phyloP scores from a whole-genome alignment of 2,329 filamentous ascomycete species.

The Metarhizium robertsii region DNA sequence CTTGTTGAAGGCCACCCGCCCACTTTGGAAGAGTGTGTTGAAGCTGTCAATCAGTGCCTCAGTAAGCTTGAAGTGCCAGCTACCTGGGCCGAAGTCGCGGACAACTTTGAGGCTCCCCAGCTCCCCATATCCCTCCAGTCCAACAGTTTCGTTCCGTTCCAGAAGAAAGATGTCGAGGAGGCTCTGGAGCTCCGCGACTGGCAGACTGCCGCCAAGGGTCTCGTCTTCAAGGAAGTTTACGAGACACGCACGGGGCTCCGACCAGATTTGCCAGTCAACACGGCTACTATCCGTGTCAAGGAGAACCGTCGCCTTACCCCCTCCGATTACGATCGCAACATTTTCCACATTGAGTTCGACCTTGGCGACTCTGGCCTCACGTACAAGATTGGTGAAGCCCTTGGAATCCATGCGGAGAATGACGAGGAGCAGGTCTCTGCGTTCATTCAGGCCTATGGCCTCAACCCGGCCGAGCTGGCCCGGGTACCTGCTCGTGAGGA shows the following conservation, averaged over 20 bases:
- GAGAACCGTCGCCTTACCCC: slow-evolving; percentile 94
- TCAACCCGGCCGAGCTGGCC: slow-evolving; percentile 76
- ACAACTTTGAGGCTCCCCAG: slow-evolving; percentile 40
- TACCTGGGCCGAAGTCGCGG: slow-evolving; percentile 61
- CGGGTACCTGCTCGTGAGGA: slow-evolving; percentile 85
- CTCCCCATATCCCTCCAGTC: slow-evolving; percentile 58
- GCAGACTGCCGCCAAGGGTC: slow-evolving; percentile 75
- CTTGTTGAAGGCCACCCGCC: slow-evolving; percentile 42
- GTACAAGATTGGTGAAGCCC: slow-evolving; percentile 94
- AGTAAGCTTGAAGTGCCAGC: slow-evolving; percentile 67
- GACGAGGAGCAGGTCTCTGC: slow-evolving; percentile 66
- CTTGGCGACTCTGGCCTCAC: slow-evolving; percentile 82
- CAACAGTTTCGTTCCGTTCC: slow-evolving; percentile 76
- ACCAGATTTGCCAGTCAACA: slow-evolving; percentile 80
- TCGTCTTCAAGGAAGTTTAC: slow-evolving; percentile 93
- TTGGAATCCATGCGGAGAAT: slow-evolving; percentile 95
- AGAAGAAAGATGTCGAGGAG: slow-evolving; percentile 66
- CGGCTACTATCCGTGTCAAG: slow-evolving; percentile 79
- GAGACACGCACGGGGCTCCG: slow-evolving; percentile 64
- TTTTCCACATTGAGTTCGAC: slow-evolving; percentile 99
- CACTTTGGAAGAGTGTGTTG: slow-evolving; percentile 46
- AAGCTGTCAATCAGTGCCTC: slow-evolving; percentile 61
- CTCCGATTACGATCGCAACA: slow-evolving; percentile 85
- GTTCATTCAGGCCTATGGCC: slow-evolving; percentile 85
- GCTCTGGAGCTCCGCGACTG: slow-evolving; percentile 60